Base-by-base conservation (phyloP, 257 asterid species). In the Primulina huaijiensis region DNA sequence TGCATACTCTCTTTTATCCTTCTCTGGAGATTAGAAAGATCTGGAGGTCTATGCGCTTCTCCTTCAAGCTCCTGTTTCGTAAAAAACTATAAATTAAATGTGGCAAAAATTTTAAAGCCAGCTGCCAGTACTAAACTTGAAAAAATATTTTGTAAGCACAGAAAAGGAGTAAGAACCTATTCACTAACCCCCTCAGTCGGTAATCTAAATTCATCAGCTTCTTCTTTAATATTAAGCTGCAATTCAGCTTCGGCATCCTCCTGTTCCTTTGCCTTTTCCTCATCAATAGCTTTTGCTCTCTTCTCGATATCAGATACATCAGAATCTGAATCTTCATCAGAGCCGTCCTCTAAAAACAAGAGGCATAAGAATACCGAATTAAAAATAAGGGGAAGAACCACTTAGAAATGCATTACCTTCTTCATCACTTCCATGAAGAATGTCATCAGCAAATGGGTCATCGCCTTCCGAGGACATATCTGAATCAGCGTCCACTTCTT, bases 1-100 rank as follows among this genome's bases (percentile, higher is more conserved):
- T 34, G 81, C 95, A 75, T 75, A 90, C 99, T 80, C 80, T 91
- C 92, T 89, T 88, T 90, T 81, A 89, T 89, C 84, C 97, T 86
- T 74, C 92, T 78, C 72, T 79, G 96, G 63, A 93, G 89, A 80
- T 69, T 85, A 17, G 89, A 68, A 70, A 90, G 94, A 86, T 93
- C 96, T n/a, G 96, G 97, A 68, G 96, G 96, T 30, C 85, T 70
- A 23, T 80, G 82, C 27, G 87, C 73, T 78, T 89, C 96, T 82
- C 90, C 97, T 74, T 86, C 91, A 7, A 93, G 92, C 85, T 90
- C 97, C 99, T 90, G 62, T 8, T 30, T 64, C 58, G 16, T 63
- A 75, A n/a, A 33, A 19, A 69, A 53, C 34, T 10, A 5, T 69
- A 50, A 67, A 46, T 65, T 37, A 57, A 67, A 11, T 55, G 40